Conservation (phyloP, 2,329 filamentous ascomycete genomes). For the Neonectria neomacrospora region DNA sequence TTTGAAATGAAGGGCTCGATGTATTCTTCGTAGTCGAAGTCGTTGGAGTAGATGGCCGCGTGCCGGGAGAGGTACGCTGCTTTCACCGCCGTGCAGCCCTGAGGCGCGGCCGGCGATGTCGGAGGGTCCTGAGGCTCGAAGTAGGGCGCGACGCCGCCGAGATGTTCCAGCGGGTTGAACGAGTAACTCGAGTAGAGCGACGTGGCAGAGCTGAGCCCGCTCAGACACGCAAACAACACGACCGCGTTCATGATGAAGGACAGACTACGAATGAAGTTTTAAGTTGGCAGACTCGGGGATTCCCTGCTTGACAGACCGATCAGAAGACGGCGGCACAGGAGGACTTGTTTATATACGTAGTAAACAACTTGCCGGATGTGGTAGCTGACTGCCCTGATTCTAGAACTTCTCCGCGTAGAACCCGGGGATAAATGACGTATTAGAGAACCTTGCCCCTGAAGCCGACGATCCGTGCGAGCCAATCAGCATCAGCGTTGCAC, state of each 20-base stretch:
- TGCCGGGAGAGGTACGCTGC: conserved; percentile 69
- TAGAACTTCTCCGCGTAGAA: background rate
- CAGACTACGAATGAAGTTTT: background rate
- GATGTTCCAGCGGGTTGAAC: conserved; percentile 65
- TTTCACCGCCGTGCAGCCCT: conserved; percentile 61
- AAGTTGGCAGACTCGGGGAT: background rate
- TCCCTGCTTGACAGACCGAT: background rate
- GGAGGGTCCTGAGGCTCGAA: conserved; percentile 65
- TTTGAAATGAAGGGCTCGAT: conserved; percentile 68
- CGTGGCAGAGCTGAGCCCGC: conserved; percentile 1
- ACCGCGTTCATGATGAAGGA: background rate
- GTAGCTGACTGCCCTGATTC: background rate
- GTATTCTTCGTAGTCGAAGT: conserved; percentile 67
- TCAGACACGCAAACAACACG: background rate
- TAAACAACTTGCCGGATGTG: background rate
- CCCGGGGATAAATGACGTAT: background rate
- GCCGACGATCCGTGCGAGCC: background rate
- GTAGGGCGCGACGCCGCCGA: conserved; percentile 67
- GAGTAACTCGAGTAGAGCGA: conserved; percentile 58
- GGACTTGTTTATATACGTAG: no score
- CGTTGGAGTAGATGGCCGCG: conserved; percentile 69
- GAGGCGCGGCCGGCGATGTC: conserved; percentile 51
- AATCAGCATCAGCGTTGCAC: background rate
- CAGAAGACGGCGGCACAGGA: background rate
- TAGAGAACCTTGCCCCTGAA: background rate